A percentile compares a stretch with the other conserved stretches of the same genome.
Evolutionary conservation across 306 rosid genomes (phyloP).

Genomic region (Lathyrus tuberosus): DNA sequence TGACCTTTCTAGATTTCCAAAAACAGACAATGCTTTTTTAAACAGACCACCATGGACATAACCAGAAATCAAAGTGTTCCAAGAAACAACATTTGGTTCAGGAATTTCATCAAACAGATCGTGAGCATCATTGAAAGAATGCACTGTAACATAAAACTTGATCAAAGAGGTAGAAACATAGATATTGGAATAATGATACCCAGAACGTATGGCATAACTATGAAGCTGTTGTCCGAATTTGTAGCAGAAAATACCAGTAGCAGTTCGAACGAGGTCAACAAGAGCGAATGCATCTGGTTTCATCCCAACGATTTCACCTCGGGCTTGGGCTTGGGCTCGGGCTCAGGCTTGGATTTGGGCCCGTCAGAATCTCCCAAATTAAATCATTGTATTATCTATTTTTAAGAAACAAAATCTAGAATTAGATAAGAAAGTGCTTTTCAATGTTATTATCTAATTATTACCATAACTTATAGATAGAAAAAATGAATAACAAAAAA

Average conservation of each 20-base stretch:
- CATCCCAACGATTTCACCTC: slow-evolving; percentile 27
- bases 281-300: slow-evolving; percentile 54
- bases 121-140: background rate
- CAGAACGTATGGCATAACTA: slow-evolving; percentile 58
- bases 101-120: slow-evolving; percentile 8
- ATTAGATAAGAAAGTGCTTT: slow-evolving; percentile 33
- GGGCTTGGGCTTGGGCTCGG: slow-evolving; percentile 35
- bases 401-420: slow-evolving; percentile 32
- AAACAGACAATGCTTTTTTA: slow-evolving; percentile 50
- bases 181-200: slow-evolving; percentile 45
- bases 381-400: background rate
- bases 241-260: slow-evolving; percentile 37
- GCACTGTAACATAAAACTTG: slow-evolving; percentile 41
- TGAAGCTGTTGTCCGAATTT: slow-evolving; percentile 57
- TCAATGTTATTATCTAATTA: slow-evolving; percentile 8
- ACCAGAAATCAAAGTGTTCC: slow-evolving; percentile 75
- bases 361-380: too few relatives aligned
- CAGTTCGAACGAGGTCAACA: slow-evolving; percentile 55
- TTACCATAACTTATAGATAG: background rate
- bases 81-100: slow-evolving; percentile 52
- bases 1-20: slow-evolving; percentile 49
- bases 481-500: slow-evolving; percentile 8
- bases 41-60: slow-evolving; percentile 53
- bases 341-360: background rate
- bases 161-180: slow-evolving; percentile 52